phyloP scores from a whole-genome alignment of 768 basidiomycete genomes.

The Porpolomopsis calyptriformis region DNA sequence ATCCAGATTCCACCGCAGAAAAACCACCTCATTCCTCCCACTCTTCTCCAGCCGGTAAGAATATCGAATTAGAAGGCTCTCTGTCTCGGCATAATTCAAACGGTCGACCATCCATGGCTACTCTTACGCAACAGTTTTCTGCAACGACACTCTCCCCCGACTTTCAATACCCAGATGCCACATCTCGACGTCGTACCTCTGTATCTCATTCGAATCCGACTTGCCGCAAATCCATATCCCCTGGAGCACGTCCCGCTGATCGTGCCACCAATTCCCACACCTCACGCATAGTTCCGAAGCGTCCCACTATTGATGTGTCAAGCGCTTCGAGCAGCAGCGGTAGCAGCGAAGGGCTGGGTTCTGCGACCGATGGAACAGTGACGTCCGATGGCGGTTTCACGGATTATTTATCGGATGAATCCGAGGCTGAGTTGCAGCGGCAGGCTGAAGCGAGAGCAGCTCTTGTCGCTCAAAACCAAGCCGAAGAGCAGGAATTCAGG shows the following conservation, averaged over 20 bases:
- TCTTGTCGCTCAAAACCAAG: constrained; percentile 65
- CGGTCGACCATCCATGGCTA: constrained; percentile 35
- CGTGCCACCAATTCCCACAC: constrained; percentile 15
- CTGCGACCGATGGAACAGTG: constrained; percentile 62
- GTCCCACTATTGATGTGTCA: constrained; percentile 27
- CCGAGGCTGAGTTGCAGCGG: constrained; percentile 79
- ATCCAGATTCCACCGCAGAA: constrained; percentile 24
- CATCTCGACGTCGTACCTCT: constrained; percentile 22
- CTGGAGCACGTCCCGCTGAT: constrained; percentile 15
- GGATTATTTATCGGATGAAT: constrained; percentile 86
- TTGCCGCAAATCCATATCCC: constrained; percentile 12
- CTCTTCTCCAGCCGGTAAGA: constrained; percentile 52
- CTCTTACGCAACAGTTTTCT: constrained; percentile 31
- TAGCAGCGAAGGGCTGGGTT: constrained; percentile 54
- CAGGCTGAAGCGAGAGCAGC: constrained; percentile 77
- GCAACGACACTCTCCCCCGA: constrained; percentile 30
- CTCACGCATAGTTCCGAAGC: constrained; percentile 21
- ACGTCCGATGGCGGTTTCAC: constrained; percentile 84
- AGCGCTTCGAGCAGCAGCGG: constrained; percentile 51
- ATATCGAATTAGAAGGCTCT: constrained; percentile 43
- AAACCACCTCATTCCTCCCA: constrained; percentile 42
- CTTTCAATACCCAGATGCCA: constrained; percentile 16
- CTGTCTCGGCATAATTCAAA: constrained; percentile 36
- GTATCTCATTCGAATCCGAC: constrained; percentile 15
- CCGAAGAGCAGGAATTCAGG: constrained; percentile 74